Percentiles rank a stretch among this genome's conserved stretches.
Conservation (phyloP, 805 yeast species). For the Metschnikowia lunata region DNA sequence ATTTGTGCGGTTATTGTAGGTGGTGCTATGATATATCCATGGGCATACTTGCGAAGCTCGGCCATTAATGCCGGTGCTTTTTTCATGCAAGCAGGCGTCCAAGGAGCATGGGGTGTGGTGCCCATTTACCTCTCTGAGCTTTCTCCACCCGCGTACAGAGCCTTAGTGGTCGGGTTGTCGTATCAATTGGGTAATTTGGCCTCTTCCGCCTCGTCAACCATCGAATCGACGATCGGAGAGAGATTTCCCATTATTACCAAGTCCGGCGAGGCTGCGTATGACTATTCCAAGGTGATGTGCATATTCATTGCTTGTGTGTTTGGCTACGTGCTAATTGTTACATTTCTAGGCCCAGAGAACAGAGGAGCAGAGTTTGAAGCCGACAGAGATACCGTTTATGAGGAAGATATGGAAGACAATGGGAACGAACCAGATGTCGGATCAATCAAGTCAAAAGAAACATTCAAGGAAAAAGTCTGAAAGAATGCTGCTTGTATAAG, state of each 20-base stretch:
- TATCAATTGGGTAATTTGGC: slow-evolving; percentile 74
- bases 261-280: slow-evolving; percentile 27
- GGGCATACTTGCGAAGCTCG: slow-evolving; percentile 19
- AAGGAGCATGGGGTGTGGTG: slow-evolving; percentile 72
- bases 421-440: slow-evolving; percentile 2
- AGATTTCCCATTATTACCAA: slow-evolving; percentile 46
- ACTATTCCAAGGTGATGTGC: slow-evolving; percentile 71
- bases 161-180: slow-evolving; percentile 31
- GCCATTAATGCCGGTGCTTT: slow-evolving; percentile 57
- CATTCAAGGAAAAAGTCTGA: background rate
- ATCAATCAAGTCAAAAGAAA: background rate
- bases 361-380: slow-evolving; percentile 18
- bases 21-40: slow-evolving; percentile 39
- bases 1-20: slow-evolving; percentile 30
- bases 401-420: slow-evolving; percentile 5
- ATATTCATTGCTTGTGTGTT: slow-evolving; percentile 65
- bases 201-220: slow-evolving; percentile 66
- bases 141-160: slow-evolving; percentile 27
- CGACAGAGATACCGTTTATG: slow-evolving; percentile 14
- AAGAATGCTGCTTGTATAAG: no score
- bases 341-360: slow-evolving; percentile 56
- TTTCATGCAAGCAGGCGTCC: slow-evolving; percentile 60
- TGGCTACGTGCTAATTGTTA: slow-evolving; percentile 44
- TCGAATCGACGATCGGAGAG: slow-evolving; percentile 59
- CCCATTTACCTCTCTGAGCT: slow-evolving; percentile 66